Percentiles rank a stretch among this genome's conserved stretches.
Evolutionary conservation across 352 stramenopile species (phyloP).

Genomic region (Pilasporangium apinafurcum): DNA sequence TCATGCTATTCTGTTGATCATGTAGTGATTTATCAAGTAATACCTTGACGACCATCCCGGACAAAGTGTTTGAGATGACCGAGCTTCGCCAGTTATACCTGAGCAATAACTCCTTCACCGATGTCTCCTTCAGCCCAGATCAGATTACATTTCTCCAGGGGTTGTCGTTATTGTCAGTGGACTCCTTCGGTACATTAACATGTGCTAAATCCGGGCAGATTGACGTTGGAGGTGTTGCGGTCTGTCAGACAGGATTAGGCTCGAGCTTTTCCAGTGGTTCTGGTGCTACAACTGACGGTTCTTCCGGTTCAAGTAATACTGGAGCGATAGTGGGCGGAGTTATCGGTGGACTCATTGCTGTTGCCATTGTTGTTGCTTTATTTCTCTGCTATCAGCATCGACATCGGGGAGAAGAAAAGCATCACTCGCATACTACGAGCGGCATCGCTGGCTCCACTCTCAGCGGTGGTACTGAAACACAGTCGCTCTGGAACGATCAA

Average conservation of each 20-base stretch:
- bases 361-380: constrained; percentile 16
- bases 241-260: constrained; percentile 17
- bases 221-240: constrained; percentile 17
- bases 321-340: constrained; percentile 29
- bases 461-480: no score
- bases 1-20: background rate
- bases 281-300: background rate
- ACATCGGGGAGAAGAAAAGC: constrained; percentile 4
- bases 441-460: background rate
- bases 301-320: constrained; percentile 12
- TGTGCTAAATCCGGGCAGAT: constrained; percentile 15
- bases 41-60: constrained; percentile 39
- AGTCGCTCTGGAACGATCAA: constrained; percentile 40
- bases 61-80: constrained; percentile 37
- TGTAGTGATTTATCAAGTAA: constrained; percentile 47
- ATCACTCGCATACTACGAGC: constrained; percentile 1
- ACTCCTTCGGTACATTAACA: constrained; percentile 21
- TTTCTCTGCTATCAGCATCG: constrained; percentile 20
- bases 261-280: no score
- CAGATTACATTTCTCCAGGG: constrained; percentile 21
- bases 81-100: constrained; percentile 36
- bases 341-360: constrained; percentile 23
- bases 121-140: constrained; percentile 18
- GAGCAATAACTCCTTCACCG: constrained; percentile 46
- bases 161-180: constrained; percentile 28